Conservation (phyloP, 805 yeast genomes). For the Metschnikowia drakensbergensis region DNA sequence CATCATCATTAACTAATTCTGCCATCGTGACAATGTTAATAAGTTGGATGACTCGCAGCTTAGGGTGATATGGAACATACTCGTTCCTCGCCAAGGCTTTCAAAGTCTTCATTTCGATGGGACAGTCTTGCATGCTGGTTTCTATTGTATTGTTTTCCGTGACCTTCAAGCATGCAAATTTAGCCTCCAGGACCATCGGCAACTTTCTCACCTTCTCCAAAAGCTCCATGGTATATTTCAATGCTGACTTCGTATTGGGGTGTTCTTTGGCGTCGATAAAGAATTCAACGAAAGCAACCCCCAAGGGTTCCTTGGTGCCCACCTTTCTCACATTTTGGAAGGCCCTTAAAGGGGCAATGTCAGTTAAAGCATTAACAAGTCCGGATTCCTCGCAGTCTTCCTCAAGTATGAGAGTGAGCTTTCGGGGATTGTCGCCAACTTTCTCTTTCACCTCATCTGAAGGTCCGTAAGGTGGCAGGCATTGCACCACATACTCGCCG, state of each 20-base stretch:
- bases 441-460: conserved; percentile 23
- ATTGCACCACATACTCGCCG: conserved; percentile 34
- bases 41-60: conserved; percentile 57
- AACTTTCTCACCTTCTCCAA: conserved; percentile 14
- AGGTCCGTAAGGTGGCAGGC: conserved; percentile 17
- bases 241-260: conserved; percentile 14
- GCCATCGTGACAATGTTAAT: conserved; percentile 63
- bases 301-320: conserved; percentile 49
- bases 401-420: conserved; percentile 44
- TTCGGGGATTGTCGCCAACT: conserved; percentile 43
- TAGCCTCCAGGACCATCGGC: conserved; percentile 22
- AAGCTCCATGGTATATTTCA: conserved; percentile 11
- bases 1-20: conserved; percentile 52
- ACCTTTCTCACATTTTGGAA: conserved; percentile 46
- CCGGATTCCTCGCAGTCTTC: conserved; percentile 45
- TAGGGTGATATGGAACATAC: conserved; percentile 32
- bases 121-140: conserved; percentile 37
- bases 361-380: conserved; percentile 38
- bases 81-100: conserved; percentile 36
- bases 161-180: conserved; percentile 32
- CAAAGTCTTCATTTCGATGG: conserved; percentile 35
- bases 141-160: conserved; percentile 8
- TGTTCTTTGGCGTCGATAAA: conserved; percentile 18
- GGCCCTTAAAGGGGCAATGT: conserved; percentile 38
- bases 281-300: conserved; percentile 55